phyloP scores from a whole-genome alignment of 1,284 basidiomycete genomes.

The Porodaedalea pini region DNA sequence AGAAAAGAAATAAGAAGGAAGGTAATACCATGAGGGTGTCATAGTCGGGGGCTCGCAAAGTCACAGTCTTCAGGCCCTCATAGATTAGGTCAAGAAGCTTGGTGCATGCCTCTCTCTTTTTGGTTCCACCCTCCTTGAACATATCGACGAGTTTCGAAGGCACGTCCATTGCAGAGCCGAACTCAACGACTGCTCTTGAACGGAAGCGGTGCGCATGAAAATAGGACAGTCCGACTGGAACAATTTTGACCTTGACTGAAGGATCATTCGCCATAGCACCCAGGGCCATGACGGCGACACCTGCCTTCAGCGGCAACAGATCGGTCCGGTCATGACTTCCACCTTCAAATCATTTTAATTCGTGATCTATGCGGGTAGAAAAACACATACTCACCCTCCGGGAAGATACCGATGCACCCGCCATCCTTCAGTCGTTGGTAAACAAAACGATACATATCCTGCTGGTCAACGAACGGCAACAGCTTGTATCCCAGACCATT shows the following conservation, averaged over 20 bases:
- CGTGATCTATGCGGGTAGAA: background rate
- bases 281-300: constrained; percentile 96
- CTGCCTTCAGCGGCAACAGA: constrained; percentile 91
- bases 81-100: constrained; percentile 92
- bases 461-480: constrained; percentile 86
- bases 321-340: constrained; percentile 97
- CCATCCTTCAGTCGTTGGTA: constrained; percentile 86
- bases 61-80: constrained; percentile 96
- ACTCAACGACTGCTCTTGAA: constrained; percentile 94
- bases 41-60: constrained; percentile 93
- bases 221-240: constrained; percentile 92
- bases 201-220: constrained; percentile 96
- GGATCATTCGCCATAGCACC: constrained; percentile 94
- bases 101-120: constrained; percentile 89
- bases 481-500: constrained; percentile 72
- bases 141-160: constrained; percentile 81
- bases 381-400: constrained; percentile 66
- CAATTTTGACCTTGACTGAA: constrained; percentile 84
- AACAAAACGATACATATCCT: constrained; percentile 93
- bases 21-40: constrained; percentile 88
- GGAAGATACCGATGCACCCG: constrained; percentile 93
- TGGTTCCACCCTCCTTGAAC: constrained; percentile 86
- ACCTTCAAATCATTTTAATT: constrained; percentile 44
- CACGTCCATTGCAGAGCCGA: constrained; percentile 89
- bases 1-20: background rate